Evolutionary conservation across 2,329 filamentous ascomycete genomes (phyloP).

Genomic region (Sclerotinia nivalis): DNA sequence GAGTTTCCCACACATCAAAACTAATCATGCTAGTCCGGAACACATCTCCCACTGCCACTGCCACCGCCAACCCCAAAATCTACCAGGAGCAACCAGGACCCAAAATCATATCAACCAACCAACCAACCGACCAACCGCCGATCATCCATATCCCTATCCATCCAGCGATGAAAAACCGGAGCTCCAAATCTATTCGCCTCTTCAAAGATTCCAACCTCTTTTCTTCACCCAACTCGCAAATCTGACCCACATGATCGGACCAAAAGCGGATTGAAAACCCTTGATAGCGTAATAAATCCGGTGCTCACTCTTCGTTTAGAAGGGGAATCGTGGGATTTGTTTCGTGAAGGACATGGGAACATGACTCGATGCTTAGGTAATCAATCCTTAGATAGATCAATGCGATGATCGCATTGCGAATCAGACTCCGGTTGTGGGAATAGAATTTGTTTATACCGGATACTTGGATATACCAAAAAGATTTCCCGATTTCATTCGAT

Average conservation of each 20-base stretch:
- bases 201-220: neutral
- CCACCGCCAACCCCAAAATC: neutral
- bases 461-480: no score
- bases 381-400: neutral
- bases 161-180: constrained; percentile 4
- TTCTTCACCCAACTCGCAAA: neutral
- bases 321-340: neutral
- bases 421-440: no score
- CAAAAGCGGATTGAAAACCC: neutral
- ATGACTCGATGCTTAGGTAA: constrained; percentile 15
- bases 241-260: constrained; percentile 1
- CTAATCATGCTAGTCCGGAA: neutral
- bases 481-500: no score
- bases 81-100: neutral
- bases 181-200: neutral
- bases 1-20: constrained; percentile 1
- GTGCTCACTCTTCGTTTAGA: neutral
- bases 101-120: neutral
- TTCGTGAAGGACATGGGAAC: neutral
- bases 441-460: no score
- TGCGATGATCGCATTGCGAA: no score
- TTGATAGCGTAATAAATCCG: constrained; percentile 11
- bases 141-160: no score
- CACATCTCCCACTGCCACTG: neutral
- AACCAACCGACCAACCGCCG: no score